These are phyloP conservation scores for Fusarium dimerum DNA, from an alignment of 2,329 filamentous ascomycete genomes.

Conservation along the genomic window DNA sequence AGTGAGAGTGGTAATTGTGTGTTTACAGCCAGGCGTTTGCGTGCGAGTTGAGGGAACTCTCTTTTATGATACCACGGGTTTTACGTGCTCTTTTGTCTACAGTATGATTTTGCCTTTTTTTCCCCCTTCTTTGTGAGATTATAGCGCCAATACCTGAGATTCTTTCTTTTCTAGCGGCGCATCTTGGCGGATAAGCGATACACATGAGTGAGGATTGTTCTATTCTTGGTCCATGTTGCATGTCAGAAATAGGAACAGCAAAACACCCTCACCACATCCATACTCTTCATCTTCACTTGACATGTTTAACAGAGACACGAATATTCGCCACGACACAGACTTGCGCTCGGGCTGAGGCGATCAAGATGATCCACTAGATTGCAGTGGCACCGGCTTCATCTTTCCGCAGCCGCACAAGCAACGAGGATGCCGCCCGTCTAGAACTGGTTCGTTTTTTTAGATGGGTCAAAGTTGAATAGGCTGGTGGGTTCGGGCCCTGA, in stretches of 20 bases:
- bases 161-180: too few species aligned
- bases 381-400: background rate
- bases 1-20: constrained; percentile 4
- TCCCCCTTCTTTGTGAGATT: too few species aligned
- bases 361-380: background rate
- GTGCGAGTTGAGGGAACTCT: background rate
- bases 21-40: background rate
- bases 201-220: too few species aligned
- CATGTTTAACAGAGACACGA: background rate
- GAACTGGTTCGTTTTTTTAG: background rate
- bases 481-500: background rate
- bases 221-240: too few species aligned
- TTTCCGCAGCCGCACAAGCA: background rate
- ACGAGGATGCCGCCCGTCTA: background rate
- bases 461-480: background rate
- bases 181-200: too few species aligned
- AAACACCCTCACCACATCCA: too few species aligned
- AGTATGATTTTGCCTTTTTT: too few species aligned
- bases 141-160: too few species aligned
- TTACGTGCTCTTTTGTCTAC: background rate
- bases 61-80: background rate
- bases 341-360: background rate
- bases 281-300: too few species aligned
- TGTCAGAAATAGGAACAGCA: too few species aligned
- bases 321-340: background rate